Evolutionary conservation across 352 stramenopile species (phyloP).

Genomic region (Stephanocyclus meneghinianus): DNA sequence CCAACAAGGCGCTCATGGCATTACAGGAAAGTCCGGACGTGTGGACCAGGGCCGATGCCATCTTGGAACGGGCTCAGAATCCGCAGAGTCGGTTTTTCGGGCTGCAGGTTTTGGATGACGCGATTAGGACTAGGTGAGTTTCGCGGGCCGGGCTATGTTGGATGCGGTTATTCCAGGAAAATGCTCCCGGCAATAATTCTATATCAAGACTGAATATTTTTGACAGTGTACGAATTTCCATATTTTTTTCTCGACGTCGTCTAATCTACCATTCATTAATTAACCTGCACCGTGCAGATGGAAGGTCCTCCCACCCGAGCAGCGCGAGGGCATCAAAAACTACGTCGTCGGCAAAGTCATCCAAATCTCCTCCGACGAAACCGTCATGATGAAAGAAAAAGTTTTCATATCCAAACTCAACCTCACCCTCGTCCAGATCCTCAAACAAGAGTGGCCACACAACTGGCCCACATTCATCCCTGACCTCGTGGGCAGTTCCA

Average conservation of each 20-base stretch:
- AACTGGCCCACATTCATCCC: conserved; percentile 99
- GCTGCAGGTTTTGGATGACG: conserved; percentile 93
- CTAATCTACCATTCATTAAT: not conserved
- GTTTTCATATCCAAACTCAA: conserved; percentile 94
- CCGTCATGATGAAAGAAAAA: conserved; percentile 86
- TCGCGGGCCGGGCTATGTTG: not conserved
- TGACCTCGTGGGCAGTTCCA: conserved; percentile 77
- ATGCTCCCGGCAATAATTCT: not conserved
- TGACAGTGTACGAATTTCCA: no score
- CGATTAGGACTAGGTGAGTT: conserved; percentile 90
- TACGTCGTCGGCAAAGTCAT: conserved; percentile 97
- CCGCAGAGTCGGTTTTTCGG: conserved; percentile 80
- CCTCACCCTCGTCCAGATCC: conserved; percentile 95
- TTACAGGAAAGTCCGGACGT: conserved; percentile 77
- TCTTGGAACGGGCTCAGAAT: conserved; percentile 90
- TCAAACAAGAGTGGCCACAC: conserved; percentile 99
- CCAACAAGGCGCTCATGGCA: conserved; percentile 83
- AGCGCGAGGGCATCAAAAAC: conserved; percentile 97
- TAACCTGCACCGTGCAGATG: conserved; percentile 78
- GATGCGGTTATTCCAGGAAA: not conserved
- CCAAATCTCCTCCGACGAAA: conserved; percentile 89
- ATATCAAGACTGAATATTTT: no score
- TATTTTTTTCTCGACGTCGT: not conserved
- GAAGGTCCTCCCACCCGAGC: conserved; percentile 94
- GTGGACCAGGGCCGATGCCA: conserved; percentile 88